Conservation (phyloP, 495 filamentous ascomycete genomes). For the Podospora appendiculata region DNA sequence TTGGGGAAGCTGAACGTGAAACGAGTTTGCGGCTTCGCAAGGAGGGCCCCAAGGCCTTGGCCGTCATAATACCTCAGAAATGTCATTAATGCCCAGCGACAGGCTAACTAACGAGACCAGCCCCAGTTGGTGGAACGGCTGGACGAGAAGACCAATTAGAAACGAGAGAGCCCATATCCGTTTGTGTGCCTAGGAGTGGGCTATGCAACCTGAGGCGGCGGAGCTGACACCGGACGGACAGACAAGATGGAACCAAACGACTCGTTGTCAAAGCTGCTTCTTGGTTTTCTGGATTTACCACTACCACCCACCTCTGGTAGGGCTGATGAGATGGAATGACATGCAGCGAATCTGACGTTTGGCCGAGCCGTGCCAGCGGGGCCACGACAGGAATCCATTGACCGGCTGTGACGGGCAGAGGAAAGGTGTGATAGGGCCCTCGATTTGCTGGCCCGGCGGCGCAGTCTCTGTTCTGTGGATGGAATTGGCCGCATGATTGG, state of each 20-base stretch:
- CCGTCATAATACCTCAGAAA: neutral
- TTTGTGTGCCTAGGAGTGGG: too few species aligned
- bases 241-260: too few species aligned
- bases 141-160: neutral
- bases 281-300: neutral
- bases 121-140: neutral
- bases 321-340: conserved; percentile 4
- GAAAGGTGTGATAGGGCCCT: too few species aligned
- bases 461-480: too few species aligned
- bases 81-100: neutral
- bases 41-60: neutral
- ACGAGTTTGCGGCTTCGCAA: neutral
- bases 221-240: too few species aligned
- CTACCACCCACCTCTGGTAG: neutral
- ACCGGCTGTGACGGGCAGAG: too few species aligned
- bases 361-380: neutral
- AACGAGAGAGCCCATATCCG: neutral
- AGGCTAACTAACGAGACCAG: neutral
- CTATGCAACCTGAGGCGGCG: too few species aligned
- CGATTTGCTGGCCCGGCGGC: too few species aligned
- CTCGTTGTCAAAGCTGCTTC: neutral
- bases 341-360: neutral
- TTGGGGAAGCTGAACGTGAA: neutral
- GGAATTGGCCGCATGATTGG: too few species aligned
- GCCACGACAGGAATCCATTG: neutral